A percentile compares a stretch with the other conserved stretches of the same genome.
Conservation (phyloP, 2,329 filamentous ascomycete species). For the Cadophora luteo-olivacea region DNA sequence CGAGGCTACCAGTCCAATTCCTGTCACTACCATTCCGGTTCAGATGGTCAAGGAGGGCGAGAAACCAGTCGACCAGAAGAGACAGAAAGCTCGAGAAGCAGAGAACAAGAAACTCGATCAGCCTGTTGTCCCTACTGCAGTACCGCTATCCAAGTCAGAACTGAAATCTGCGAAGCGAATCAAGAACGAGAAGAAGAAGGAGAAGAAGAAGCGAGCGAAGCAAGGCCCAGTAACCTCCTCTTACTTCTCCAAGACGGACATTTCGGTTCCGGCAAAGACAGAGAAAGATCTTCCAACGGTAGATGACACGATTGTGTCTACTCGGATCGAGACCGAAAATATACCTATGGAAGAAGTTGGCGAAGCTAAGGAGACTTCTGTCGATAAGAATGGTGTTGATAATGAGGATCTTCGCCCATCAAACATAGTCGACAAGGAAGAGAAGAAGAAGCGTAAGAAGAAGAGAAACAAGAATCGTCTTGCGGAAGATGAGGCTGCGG, state of each 20-base stretch:
- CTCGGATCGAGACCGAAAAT: not conserved
- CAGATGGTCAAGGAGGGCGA: conserved; percentile 4
- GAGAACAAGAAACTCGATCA: not conserved
- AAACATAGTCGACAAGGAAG: not conserved
- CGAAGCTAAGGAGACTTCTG: not conserved
- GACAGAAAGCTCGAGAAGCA: not conserved
- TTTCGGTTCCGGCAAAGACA: not conserved
- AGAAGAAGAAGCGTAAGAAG: conserved; percentile 35
- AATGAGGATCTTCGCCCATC: not conserved
- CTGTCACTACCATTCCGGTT: not conserved
- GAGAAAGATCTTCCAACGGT: not conserved
- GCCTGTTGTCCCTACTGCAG: not conserved
- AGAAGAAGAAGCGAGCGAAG: conserved; percentile 22
- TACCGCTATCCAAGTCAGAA: not conserved
- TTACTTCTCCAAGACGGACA: conserved; percentile 16
- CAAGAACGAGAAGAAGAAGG: not conserved
- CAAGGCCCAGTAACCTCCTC: conserved; percentile 21
- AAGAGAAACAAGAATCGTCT: conserved; percentile 38
- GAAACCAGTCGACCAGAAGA: not conserved
- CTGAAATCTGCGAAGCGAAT: not conserved
- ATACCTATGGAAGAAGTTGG: not conserved
- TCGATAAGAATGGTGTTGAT: not conserved
- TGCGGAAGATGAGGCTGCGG: conserved; percentile 12
- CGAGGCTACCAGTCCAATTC: not conserved
- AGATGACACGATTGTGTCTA: not conserved